Evolutionary conservation across 345 rosid species (phyloP).

Genomic region (Eucalyptus leucophloia): DNA sequence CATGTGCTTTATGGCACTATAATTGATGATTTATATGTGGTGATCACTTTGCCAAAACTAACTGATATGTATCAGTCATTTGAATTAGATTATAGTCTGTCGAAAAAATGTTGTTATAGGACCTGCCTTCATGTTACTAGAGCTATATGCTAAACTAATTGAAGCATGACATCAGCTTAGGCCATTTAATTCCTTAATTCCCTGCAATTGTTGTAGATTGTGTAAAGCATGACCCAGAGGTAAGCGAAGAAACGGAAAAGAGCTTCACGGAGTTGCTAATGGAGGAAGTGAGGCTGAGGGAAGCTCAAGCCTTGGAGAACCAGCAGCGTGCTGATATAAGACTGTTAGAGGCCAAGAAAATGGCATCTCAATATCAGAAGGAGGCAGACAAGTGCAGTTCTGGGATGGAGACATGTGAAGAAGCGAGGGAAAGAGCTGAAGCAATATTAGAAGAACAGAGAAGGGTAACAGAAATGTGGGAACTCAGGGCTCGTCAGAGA

Average conservation of each 20-base stretch:
- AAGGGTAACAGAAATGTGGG: constrained; percentile 16
- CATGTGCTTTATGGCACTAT: neutral
- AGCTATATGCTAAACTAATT: neutral
- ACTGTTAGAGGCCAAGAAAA: constrained; percentile 53
- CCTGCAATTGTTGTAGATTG: constrained; percentile 19
- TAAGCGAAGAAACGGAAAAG: constrained; percentile 31
- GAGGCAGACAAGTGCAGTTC: constrained; percentile 62
- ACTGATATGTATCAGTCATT: neutral
- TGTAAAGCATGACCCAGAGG: constrained; percentile 26
- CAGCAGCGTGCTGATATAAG: constrained; percentile 33
- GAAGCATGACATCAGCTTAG: neutral
- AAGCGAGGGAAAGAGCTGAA: constrained; percentile 52
- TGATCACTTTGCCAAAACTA: neutral
- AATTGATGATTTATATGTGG: neutral
- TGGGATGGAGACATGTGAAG: constrained; percentile 70
- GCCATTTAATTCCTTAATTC: neutral
- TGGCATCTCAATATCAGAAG: constrained; percentile 53
- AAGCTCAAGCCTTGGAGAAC: constrained; percentile 33
- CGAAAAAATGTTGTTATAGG: neutral
- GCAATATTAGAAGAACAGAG: constrained; percentile 32
- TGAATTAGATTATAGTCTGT: neutral
- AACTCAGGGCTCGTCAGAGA: constrained; percentile 8
- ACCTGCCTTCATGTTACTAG: neutral
- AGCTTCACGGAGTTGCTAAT: constrained; percentile 26
- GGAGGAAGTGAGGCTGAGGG: constrained; percentile 44